Conservation (phyloP, 2,329 filamentous ascomycete genomes). For the Diatrype stigma region DNA sequence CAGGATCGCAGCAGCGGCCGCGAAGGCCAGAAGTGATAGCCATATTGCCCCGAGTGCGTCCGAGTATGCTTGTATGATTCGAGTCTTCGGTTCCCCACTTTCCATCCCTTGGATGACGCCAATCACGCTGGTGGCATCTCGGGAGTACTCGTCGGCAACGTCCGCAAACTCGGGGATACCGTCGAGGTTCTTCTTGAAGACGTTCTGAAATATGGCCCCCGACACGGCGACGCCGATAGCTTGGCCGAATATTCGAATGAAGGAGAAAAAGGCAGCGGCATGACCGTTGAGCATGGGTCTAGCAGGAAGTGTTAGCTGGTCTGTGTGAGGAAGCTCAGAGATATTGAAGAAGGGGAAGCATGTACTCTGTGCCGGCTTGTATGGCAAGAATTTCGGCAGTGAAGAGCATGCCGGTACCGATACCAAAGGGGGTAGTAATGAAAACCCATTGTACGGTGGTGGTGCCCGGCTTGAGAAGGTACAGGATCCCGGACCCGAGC, state of each 20-base stretch:
- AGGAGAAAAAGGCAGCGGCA: conserved; percentile 62
- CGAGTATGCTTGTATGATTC: conserved; percentile 6
- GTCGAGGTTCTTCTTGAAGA: conserved; percentile 47
- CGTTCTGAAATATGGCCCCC: conserved; percentile 67
- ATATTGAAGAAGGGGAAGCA: background rate
- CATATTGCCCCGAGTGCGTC: conserved; percentile 6
- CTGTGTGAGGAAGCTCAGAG: background rate
- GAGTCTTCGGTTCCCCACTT: conserved; percentile 30
- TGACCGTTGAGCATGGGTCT: conserved; percentile 41
- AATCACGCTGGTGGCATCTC: conserved; percentile 54
- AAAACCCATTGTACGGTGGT: conserved; percentile 53
- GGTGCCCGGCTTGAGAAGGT: conserved; percentile 44
- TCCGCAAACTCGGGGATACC: conserved; percentile 42
- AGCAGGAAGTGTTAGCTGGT: background rate
- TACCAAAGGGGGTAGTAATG: conserved; percentile 54
- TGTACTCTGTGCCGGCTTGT: conserved; percentile 50
- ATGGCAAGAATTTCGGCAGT: conserved; percentile 59
- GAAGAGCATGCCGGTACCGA: conserved; percentile 63
- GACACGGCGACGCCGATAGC: conserved; percentile 62
- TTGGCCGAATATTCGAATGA: conserved; percentile 63
- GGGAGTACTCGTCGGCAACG: conserved; percentile 41
- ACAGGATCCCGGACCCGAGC: conserved; percentile 52
- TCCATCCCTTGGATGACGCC: conserved; percentile 49
- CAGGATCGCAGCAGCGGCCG: conserved; percentile 20
- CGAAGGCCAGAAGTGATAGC: conserved; percentile 6